Percentiles rank a stretch among this genome's conserved stretches.
These are phyloP conservation scores for Xylaria digitata DNA, from an alignment of 2,329 filamentous ascomycete species.

Conservation along the genomic window DNA sequence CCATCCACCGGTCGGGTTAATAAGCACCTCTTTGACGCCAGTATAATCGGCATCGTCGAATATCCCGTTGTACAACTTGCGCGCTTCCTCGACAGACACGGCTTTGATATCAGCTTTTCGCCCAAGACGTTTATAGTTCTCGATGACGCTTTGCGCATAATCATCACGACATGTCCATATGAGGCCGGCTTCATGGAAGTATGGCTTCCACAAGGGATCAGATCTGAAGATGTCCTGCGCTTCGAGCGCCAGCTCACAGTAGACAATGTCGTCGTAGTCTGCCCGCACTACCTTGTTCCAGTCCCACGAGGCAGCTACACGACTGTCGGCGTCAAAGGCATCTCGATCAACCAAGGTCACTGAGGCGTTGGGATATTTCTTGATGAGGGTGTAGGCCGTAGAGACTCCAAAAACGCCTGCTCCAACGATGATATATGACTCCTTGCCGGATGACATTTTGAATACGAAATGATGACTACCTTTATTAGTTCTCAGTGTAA, in stretches of 20 bases:
- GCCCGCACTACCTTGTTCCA: conserved; percentile 79
- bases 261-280: conserved; percentile 74
- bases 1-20: conserved; percentile 67
- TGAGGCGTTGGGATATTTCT: conserved; percentile 60
- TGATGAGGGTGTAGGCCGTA: conserved; percentile 73
- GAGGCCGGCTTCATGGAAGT: conserved; percentile 37
- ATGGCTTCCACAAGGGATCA: conserved; percentile 57
- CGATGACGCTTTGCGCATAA: conserved; percentile 51
- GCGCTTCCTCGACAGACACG: conserved; percentile 61
- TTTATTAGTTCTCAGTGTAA: neutral
- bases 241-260: conserved; percentile 73
- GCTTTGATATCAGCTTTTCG: conserved; percentile 53
- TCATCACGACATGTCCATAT: conserved; percentile 49
- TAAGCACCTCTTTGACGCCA: conserved; percentile 63
- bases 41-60: conserved; percentile 66
- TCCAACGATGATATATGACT: conserved; percentile 69
- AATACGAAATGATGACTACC: conserved; percentile 9
- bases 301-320: conserved; percentile 74
- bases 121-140: conserved; percentile 46
- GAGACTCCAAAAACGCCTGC: conserved; percentile 74
- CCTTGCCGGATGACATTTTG: conserved; percentile 28
- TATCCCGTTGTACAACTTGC: conserved; percentile 60
- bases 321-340: conserved; percentile 58
- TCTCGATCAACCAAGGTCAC: conserved; percentile 70
- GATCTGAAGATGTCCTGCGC: conserved; percentile 66